Evolutionary conservation across 257 asterid species (phyloP).

Genomic region (Thymus quinquecostatus): DNA sequence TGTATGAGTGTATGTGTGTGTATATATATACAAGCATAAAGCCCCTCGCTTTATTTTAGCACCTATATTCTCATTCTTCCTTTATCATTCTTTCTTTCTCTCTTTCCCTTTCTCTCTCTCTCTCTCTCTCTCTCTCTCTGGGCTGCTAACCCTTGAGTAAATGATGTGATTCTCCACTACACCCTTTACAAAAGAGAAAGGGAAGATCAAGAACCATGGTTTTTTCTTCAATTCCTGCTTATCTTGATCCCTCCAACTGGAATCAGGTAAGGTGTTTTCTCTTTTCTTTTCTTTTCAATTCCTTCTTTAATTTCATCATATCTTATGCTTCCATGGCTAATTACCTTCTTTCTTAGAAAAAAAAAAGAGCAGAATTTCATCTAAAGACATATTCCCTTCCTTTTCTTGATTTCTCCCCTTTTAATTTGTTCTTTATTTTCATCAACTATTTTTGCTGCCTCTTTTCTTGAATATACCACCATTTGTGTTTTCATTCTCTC

Average conservation of each 20-base stretch:
- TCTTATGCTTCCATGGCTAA: constrained; percentile 50
- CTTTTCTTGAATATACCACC: constrained; percentile 55
- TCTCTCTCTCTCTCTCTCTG: constrained; percentile 40
- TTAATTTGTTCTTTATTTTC: constrained; percentile 24
- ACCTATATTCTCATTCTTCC: constrained; percentile 84
- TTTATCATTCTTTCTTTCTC: constrained; percentile 42
- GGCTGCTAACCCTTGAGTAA: constrained; percentile 38
- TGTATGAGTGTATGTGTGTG: constrained; percentile 35
- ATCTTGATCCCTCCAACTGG: constrained; percentile 99
- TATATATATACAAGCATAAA: constrained; percentile 58
- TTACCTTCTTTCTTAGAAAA: constrained; percentile 57
- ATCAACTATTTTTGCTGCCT: constrained; percentile 14
- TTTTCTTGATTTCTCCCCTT: constrained; percentile 20
- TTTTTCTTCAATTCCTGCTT: constrained; percentile 92
- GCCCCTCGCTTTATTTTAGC: constrained; percentile 82
- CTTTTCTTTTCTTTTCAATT: neutral
- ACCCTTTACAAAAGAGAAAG: constrained; percentile 86
- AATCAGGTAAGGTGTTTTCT: constrained; percentile 65
- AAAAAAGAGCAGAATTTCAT: constrained; percentile 4
- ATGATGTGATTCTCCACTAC: constrained; percentile 96
- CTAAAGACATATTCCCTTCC: constrained; percentile 64
- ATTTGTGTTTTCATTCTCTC: constrained; percentile 29
- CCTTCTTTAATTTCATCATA: constrained; percentile 20
- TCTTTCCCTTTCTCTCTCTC: constrained; percentile 38
- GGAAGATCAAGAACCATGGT: constrained; percentile 75